These are phyloP conservation scores for Cystobasidium pallidum DNA, from an alignment of 1,284 basidiomycete genomes.

Conservation along the genomic window DNA sequence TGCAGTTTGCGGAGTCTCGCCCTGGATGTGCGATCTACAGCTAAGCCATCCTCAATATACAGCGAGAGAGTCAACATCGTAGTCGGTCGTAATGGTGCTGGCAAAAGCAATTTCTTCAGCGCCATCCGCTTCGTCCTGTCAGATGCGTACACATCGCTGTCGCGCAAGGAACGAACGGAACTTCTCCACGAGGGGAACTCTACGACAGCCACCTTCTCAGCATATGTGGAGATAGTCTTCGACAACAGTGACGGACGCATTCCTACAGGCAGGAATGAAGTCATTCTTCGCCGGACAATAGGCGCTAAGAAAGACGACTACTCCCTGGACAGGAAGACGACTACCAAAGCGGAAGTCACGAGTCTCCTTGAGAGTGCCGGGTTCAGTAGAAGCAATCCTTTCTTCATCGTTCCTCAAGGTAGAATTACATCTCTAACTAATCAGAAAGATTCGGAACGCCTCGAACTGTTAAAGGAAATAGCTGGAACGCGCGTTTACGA, in stretches of 20 bases:
- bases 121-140: conserved; percentile 91
- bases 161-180: conserved; percentile 86
- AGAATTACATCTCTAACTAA: conserved; percentile 95
- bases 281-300: conserved; percentile 87
- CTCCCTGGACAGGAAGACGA: conserved; percentile 91
- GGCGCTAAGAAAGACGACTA: conserved; percentile 99
- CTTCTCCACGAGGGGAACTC: conserved; percentile 91
- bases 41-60: conserved; percentile 1
- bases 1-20: too few species aligned
- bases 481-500: conserved; percentile 99
- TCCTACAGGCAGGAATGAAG: conserved; percentile 70
- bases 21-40: not conserved
- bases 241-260: conserved; percentile 52
- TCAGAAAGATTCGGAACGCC: conserved; percentile 91
- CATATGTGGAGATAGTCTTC: conserved; percentile 71
- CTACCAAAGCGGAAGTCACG: conserved; percentile 96
- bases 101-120: conserved; percentile 92
- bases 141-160: conserved; percentile 95
- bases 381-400: conserved; percentile 95
- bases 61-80: conserved; percentile 80
- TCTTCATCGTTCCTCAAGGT: conserved; percentile 98
- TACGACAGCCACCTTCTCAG: conserved; percentile 84
- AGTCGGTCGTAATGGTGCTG: conserved; percentile 90
- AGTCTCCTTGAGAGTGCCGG: conserved; percentile 92
- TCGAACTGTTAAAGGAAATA: conserved; percentile 93